These are phyloP conservation scores for Aspergillus aculeatus DNA, from an alignment of 2,329 filamentous ascomycete genomes.

Conservation along the genomic window DNA sequence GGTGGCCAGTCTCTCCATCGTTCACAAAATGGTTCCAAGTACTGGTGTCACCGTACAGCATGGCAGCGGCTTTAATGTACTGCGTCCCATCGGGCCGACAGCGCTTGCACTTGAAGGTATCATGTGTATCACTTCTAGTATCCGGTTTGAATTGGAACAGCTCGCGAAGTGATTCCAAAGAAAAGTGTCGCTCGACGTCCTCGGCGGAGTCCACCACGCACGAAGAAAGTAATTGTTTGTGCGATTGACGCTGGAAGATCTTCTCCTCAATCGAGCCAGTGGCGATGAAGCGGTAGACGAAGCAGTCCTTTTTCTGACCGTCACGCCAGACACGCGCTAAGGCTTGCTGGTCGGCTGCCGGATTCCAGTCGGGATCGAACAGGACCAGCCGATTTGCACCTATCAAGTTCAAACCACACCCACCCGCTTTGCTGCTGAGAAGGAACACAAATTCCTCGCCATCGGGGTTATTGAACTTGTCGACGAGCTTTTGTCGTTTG, in stretches of 20 bases:
- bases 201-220: slow-evolving; percentile 96
- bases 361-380: slow-evolving; percentile 98
- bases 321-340: slow-evolving; percentile 98
- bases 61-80: slow-evolving; percentile 83
- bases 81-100: slow-evolving; percentile 87
- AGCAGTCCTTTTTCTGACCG: slow-evolving; percentile 98
- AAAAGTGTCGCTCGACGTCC: slow-evolving; percentile 96
- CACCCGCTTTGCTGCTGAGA: slow-evolving; percentile 94
- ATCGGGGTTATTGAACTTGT: slow-evolving; percentile 93
- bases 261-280: slow-evolving; percentile 99
- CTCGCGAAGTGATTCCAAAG: slow-evolving; percentile 83
- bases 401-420: slow-evolving; percentile 93
- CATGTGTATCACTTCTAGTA: slow-evolving; percentile 90
- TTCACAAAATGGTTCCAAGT: slow-evolving; percentile 99
- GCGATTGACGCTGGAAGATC: slow-evolving; percentile 96
- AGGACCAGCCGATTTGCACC: slow-evolving; percentile 91
- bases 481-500: slow-evolving; percentile 94
- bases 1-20: slow-evolving; percentile 61
- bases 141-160: slow-evolving; percentile 87
- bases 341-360: slow-evolving; percentile 94
- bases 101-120: slow-evolving; percentile 97
- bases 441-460: slow-evolving; percentile 90
- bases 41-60: slow-evolving; percentile 96
- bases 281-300: slow-evolving; percentile 98
- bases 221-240: slow-evolving; percentile 94